Evolutionary conservation across 306 rosid genomes (phyloP).

Genomic region (Trifolium subterraneum): DNA sequence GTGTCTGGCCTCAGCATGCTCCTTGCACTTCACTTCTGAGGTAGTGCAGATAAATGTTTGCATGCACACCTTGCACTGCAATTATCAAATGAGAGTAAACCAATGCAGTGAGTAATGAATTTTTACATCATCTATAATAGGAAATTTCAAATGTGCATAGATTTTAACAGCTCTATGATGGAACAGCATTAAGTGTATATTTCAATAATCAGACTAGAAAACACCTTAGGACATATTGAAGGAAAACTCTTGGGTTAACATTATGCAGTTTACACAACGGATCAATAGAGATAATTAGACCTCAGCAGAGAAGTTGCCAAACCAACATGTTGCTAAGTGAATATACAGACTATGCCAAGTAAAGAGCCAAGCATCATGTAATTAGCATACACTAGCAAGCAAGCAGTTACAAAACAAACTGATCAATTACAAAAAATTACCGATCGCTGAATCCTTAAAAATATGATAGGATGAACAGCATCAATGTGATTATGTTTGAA

Average conservation of each 20-base stretch:
- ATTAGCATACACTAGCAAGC: background rate
- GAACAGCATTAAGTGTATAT: background rate
- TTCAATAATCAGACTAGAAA: background rate
- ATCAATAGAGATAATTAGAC: background rate
- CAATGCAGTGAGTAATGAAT: background rate
- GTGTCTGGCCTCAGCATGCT: slow-evolving; percentile 87
- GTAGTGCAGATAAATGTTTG: slow-evolving; percentile 90
- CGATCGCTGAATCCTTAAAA: background rate
- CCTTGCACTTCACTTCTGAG: slow-evolving; percentile 86
- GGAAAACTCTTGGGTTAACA: background rate
- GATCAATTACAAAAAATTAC: background rate
- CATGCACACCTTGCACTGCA: slow-evolving; percentile 95
- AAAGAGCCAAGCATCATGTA: background rate
- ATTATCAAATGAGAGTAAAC: too few species aligned
- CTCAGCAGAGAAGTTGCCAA: background rate
- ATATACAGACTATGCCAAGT: background rate
- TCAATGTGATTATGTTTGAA: background rate
- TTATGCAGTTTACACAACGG: background rate
- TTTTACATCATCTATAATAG: background rate
- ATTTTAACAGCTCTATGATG: background rate
- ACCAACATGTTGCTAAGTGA: background rate
- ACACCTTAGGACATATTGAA: background rate
- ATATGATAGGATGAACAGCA: background rate
- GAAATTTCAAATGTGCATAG: background rate
- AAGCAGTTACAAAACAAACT: background rate